These are phyloP conservation scores for Teunomyces funiuensis DNA, from an alignment of 805 yeast species.

Conservation along the genomic window DNA sequence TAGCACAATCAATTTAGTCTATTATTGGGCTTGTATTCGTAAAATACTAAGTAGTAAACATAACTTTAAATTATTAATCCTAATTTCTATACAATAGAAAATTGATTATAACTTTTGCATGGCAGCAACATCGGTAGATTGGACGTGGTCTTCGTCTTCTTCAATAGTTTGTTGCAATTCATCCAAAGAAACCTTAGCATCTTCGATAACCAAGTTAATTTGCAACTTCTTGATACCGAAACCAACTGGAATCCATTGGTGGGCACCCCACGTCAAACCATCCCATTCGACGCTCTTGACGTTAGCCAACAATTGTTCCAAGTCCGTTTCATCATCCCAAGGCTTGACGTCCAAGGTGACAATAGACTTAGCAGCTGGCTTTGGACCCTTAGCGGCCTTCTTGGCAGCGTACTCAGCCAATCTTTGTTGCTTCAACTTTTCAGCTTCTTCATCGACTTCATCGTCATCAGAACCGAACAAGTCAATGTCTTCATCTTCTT, in stretches of 20 bases:
- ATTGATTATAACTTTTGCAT: conserved; percentile 85
- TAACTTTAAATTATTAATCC: conserved; percentile 6
- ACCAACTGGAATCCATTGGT: conserved; percentile 94
- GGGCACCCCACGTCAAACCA: conserved; percentile 98
- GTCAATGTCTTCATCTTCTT: conserved; percentile 85
- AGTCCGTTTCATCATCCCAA: conserved; percentile 99
- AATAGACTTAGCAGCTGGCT: conserved; percentile 97
- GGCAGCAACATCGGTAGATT: conserved; percentile 98
- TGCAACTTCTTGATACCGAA: conserved; percentile 99
- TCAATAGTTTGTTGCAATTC: conserved; percentile 76
- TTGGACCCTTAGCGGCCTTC: conserved; percentile 96
- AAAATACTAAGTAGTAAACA: conserved; percentile 8
- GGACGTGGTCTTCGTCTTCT: conserved; percentile 98
- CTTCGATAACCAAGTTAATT: conserved; percentile 97
- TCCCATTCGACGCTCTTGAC: conserved; percentile 85
- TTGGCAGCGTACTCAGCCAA: conserved; percentile 96
- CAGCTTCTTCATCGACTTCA: conserved; percentile 95
- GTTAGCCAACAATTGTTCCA: conserved; percentile 82
- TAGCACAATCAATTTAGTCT: conserved; percentile 11
- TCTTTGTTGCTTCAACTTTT: conserved; percentile 95
- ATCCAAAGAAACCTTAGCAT: conserved; percentile 89
- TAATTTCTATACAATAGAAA: conserved; percentile 24
- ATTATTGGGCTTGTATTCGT: conserved; percentile 8
- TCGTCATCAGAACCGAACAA: conserved; percentile 94
- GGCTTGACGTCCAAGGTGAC: conserved; percentile 98